These are phyloP conservation scores for Perkinsus marinus DNA, from an alignment of 169 alveolate genomes.

Conservation along the genomic window DNA sequence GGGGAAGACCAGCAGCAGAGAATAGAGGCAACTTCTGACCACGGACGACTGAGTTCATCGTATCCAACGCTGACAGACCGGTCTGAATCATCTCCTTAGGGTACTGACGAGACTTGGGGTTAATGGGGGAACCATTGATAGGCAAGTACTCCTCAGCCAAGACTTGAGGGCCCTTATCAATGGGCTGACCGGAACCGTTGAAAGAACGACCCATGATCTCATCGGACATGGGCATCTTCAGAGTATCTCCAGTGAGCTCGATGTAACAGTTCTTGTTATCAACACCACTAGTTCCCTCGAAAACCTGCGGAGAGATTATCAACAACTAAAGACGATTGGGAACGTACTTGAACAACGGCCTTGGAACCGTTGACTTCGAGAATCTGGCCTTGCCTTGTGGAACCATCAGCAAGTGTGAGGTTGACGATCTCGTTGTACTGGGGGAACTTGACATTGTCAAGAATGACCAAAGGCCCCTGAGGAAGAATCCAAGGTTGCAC, in stretches of 20 bases:
- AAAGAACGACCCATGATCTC: slow-evolving; percentile 83
- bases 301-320: slow-evolving; percentile 65
- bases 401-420: slow-evolving; percentile 84
- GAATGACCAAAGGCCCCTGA: slow-evolving; percentile 92
- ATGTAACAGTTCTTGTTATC: slow-evolving; percentile 83
- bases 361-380: slow-evolving; percentile 91
- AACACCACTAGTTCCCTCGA: slow-evolving; percentile 99
- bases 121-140: slow-evolving; percentile 91
- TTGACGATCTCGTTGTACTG: slow-evolving; percentile 90
- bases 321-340: not conserved
- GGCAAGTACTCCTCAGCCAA: slow-evolving; percentile 92
- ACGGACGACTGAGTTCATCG: slow-evolving; percentile 97
- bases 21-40: slow-evolving; percentile 99
- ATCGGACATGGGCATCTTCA: slow-evolving; percentile 88
- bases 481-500: not conserved
- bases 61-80: slow-evolving; percentile 99
- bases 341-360: slow-evolving; percentile 72
- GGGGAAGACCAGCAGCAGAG: slow-evolving; percentile 99
- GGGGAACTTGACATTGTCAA: slow-evolving; percentile 98
- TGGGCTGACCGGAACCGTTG: slow-evolving; percentile 98
- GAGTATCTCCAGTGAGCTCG: slow-evolving; percentile 96
- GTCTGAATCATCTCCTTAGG: slow-evolving; percentile 99
- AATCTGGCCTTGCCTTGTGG: slow-evolving; percentile 92
- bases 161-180: slow-evolving; percentile 96
- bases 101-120: slow-evolving; percentile 92